Conservation (phyloP, 306 rosid species). For the Acmispon strigosus region DNA sequence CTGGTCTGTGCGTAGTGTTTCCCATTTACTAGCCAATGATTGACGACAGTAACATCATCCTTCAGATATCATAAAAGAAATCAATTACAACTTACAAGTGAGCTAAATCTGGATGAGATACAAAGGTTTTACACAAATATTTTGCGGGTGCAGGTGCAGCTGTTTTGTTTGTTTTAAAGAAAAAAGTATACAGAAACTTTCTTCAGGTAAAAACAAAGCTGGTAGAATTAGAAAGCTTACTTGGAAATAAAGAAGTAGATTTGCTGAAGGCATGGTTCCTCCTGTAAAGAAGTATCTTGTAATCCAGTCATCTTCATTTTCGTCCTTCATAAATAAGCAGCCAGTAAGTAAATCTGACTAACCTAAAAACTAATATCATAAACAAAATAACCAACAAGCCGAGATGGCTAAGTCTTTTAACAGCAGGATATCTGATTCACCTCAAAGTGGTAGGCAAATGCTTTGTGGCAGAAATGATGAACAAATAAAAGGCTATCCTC, state of each 20-base stretch:
- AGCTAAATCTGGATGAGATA: background rate
- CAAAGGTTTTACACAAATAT: background rate
- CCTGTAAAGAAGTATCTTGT: constrained; percentile 83
- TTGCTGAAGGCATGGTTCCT: constrained; percentile 95
- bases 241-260: constrained; percentile 86
- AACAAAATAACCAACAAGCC: constrained; percentile 1
- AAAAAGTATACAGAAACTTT: background rate
- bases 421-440: constrained; percentile 25
- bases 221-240: constrained; percentile 28
- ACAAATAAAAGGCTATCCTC: constrained; percentile 71
- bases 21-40: constrained; percentile 90
- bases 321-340: constrained; percentile 43
- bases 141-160: background rate
- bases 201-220: background rate
- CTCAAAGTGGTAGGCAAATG: constrained; percentile 93
- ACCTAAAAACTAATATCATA: background rate
- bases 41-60: constrained; percentile 71
- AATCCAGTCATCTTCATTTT: constrained; percentile 86
- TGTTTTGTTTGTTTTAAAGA: background rate
- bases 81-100: background rate
- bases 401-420: background rate
- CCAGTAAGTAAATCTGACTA: background rate
- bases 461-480: constrained; percentile 76
- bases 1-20: constrained; percentile 86
- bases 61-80: constrained; percentile 19